Evolutionary conservation across 2,329 filamentous ascomycete species (phyloP).

Genomic region (Diplodia scrobiculata): DNA sequence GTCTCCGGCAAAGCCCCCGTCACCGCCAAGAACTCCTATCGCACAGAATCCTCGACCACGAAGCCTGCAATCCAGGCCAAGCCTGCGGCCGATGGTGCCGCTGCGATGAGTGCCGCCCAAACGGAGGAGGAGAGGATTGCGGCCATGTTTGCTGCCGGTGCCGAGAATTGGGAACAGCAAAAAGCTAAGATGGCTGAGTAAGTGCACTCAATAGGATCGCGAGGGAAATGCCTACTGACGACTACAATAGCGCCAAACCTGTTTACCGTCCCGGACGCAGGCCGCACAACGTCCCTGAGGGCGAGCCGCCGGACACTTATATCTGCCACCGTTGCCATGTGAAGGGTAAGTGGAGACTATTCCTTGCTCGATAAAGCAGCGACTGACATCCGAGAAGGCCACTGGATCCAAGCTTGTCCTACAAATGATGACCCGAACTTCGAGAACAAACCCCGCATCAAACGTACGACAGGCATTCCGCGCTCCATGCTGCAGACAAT

Average conservation of each 20-base stretch:
- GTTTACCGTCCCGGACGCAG: slow-evolving; percentile 56
- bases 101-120: slow-evolving; percentile 73
- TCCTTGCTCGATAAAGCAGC: neutral
- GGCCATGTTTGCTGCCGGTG: slow-evolving; percentile 87
- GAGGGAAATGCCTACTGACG: slow-evolving; percentile 22
- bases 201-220: slow-evolving; percentile 35
- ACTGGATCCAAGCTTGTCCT: slow-evolving; percentile 97
- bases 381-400: slow-evolving; percentile 57
- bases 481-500: slow-evolving; percentile 94
- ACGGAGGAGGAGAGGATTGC: slow-evolving; percentile 93
- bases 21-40: slow-evolving; percentile 77
- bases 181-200: slow-evolving; percentile 84
- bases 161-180: slow-evolving; percentile 88
- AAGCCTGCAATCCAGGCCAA: slow-evolving; percentile 52
- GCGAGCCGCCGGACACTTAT: slow-evolving; percentile 90
- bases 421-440: slow-evolving; percentile 98
- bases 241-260: slow-evolving; percentile 46
- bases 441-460: slow-evolving; percentile 89
- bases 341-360: slow-evolving; percentile 60
- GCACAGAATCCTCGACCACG: slow-evolving; percentile 61
- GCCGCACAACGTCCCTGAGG: slow-evolving; percentile 78
- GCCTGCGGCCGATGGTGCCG: slow-evolving; percentile 57
- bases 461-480: slow-evolving; percentile 94
- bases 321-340: slow-evolving; percentile 95
- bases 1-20: slow-evolving; percentile 94